Conservation (phyloP, 2,329 filamentous ascomycete genomes). For the Trichoderma hamatum region DNA sequence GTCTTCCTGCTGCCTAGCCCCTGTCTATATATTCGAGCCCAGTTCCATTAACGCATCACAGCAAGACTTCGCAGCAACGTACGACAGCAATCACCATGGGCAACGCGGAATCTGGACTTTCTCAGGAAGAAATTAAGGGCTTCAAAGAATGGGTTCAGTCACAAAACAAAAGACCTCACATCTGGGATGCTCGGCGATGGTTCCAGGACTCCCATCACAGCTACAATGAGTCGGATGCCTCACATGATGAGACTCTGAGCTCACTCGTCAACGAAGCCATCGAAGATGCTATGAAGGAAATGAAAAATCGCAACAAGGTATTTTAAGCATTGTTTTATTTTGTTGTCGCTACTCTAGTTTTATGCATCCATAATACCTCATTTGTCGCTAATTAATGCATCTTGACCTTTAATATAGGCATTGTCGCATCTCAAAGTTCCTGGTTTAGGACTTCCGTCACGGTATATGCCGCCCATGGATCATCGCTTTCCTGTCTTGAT, state of each 20-base stretch:
- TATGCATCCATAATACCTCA: neutral
- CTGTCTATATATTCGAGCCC: neutral
- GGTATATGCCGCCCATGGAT: neutral
- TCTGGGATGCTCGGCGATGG: conserved; percentile 1
- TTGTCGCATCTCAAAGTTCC: conserved; percentile 26
- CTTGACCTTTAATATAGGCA: neutral
- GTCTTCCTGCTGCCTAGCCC: neutral
- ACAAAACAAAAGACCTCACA: neutral
- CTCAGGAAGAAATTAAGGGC: neutral
- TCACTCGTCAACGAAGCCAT: neutral
- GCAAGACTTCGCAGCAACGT: neutral
- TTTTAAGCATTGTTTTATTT: neutral
- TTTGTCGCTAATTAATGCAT: neutral
- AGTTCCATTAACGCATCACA: neutral
- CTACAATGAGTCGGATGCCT: neutral
- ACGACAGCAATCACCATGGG: neutral
- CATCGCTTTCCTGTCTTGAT: conserved; percentile 34
- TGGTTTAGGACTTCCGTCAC: conserved; percentile 36
- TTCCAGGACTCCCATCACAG: neutral
- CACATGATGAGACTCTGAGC: neutral
- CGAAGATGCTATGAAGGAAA: neutral
- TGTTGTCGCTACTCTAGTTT: neutral
- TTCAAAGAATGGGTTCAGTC: conserved; percentile 14
- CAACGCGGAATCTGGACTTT: neutral
- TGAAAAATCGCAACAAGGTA: neutral